Percentiles rank a stretch among this genome's conserved stretches.
phyloP scores from a whole-genome alignment of 2,329 filamentous ascomycete genomes.

The Aspergillus sp. region DNA sequence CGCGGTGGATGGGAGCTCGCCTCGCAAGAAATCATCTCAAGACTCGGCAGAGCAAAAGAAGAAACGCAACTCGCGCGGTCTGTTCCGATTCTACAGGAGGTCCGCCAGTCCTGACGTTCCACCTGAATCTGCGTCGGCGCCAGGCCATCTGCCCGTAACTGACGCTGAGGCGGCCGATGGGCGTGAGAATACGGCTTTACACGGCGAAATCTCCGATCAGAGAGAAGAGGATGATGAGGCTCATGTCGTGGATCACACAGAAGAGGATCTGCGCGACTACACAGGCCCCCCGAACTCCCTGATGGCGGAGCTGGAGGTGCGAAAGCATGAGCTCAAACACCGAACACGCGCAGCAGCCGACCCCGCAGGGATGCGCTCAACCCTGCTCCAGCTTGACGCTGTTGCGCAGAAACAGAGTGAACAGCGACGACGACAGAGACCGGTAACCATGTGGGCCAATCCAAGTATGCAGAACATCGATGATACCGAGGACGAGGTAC shows the following conservation, averaged over 20 bases:
- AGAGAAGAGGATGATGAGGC: constrained; percentile 12
- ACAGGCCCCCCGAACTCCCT: constrained; percentile 78
- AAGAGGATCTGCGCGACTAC: constrained; percentile 40
- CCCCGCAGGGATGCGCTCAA: constrained; percentile 80
- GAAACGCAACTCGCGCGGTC: constrained; percentile 23
- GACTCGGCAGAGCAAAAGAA: constrained; percentile 19
- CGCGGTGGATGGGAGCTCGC: constrained; percentile 60
- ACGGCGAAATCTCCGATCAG: constrained; percentile 8
- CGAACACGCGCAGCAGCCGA: constrained; percentile 62
- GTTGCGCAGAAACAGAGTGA: constrained; percentile 78
- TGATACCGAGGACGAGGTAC: constrained; percentile 73
- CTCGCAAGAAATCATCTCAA: constrained; percentile 20
- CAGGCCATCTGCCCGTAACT: constrained; percentile 7
- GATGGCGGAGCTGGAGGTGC: constrained; percentile 80
- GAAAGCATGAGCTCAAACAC: constrained; percentile 79
- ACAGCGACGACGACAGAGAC: constrained; percentile 55
- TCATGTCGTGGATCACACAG: constrained; percentile 31
- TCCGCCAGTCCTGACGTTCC: constrained; percentile 11
- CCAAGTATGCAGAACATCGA: constrained; percentile 39
- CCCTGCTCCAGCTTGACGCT: constrained; percentile 80
- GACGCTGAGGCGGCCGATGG: constrained; percentile 15
- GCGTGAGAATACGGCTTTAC: constrained; percentile 14
- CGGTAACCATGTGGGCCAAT: constrained; percentile 79
- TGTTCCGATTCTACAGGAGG: constrained; percentile 15
- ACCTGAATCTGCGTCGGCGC: constrained; percentile 6